Evolutionary conservation across 2,329 filamentous ascomycete genomes (phyloP).

Genomic region (Metarhizium album): DNA sequence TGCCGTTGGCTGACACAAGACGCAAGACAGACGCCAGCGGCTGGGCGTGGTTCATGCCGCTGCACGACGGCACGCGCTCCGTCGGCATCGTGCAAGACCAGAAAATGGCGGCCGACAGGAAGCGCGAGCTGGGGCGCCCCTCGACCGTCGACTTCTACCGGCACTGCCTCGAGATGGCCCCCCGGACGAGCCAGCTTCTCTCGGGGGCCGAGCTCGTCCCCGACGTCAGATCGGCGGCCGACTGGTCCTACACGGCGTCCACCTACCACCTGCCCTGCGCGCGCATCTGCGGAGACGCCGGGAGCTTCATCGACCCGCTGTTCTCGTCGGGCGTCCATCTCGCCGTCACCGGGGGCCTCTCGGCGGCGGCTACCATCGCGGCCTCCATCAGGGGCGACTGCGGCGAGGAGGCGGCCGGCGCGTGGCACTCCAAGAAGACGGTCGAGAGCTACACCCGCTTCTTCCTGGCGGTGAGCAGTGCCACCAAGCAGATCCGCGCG

Average conservation of each 20-base stretch:
- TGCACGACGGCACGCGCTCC: slow-evolving; percentile 34
- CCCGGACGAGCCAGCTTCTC: slow-evolving; percentile 20
- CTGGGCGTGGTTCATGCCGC: slow-evolving; percentile 39
- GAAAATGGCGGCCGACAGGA: slow-evolving; percentile 23
- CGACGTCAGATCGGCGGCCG: slow-evolving; percentile 30
- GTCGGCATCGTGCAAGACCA: slow-evolving; percentile 33
- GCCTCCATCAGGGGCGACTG: slow-evolving; percentile 27
- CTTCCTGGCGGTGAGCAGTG: slow-evolving; percentile 19
- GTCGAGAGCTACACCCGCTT: slow-evolving; percentile 36
- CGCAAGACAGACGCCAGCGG: slow-evolving; percentile 30
- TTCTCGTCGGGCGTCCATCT: slow-evolving; percentile 39
- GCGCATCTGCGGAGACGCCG: slow-evolving; percentile 35
- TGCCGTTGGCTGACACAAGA: too few relatives aligned
- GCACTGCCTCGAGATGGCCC: slow-evolving; percentile 21
- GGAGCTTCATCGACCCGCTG: slow-evolving; percentile 37
- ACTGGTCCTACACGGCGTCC: slow-evolving; percentile 36
- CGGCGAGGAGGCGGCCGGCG: slow-evolving; percentile 24
- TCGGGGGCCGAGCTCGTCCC: slow-evolving; percentile 20
- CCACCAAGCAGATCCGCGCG: slow-evolving; percentile 27
- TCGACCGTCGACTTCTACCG: slow-evolving; percentile 22
- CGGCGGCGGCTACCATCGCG: slow-evolving; percentile 32
- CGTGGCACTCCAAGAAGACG: slow-evolving; percentile 33
- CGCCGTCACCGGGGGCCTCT: slow-evolving; percentile 30
- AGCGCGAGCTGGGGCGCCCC: slow-evolving; percentile 11
- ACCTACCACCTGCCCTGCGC: slow-evolving; percentile 27